These are phyloP conservation scores for Pseudogymnoascus sp. DNA, from an alignment of 2,329 filamentous ascomycete genomes.

Conservation along the genomic window DNA sequence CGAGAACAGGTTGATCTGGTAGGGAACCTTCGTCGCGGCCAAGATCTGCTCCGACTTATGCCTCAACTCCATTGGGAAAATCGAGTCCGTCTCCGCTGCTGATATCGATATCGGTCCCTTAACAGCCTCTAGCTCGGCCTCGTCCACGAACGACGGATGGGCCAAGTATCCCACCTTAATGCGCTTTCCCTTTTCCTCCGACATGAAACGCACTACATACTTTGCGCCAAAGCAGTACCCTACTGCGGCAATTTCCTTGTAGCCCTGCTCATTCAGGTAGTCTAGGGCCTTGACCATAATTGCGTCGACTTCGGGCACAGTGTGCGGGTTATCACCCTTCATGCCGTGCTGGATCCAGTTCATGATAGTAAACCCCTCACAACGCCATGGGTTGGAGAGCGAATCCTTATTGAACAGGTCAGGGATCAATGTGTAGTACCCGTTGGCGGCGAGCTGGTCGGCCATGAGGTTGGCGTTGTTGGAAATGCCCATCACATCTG, in stretches of 20 bases:
- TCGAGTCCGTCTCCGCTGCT: conserved; percentile 53
- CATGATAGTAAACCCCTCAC: conserved; percentile 37
- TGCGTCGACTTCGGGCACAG: conserved; percentile 23
- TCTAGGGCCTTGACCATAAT: conserved; percentile 45
- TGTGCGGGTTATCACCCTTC: conserved; percentile 28
- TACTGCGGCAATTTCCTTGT: conserved; percentile 52
- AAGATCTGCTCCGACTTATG: conserved; percentile 58
- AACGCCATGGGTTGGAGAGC: conserved; percentile 38
- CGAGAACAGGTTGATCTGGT: conserved; percentile 70
- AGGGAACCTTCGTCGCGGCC: conserved; percentile 38
- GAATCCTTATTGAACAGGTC: conserved; percentile 63
- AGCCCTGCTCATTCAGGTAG: conserved; percentile 46
- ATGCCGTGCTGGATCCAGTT: conserved; percentile 37
- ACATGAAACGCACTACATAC: conserved; percentile 61
- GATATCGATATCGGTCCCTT: conserved; percentile 60
- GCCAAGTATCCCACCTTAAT: conserved; percentile 65
- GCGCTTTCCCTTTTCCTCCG: conserved; percentile 45
- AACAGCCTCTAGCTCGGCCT: conserved; percentile 57
- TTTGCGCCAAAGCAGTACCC: conserved; percentile 74
- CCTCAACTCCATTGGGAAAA: conserved; percentile 56
- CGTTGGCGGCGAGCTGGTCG: conserved; percentile 66
- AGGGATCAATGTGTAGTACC: conserved; percentile 42
- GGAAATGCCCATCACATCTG: conserved; percentile 34
- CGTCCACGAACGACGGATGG: conserved; percentile 66
- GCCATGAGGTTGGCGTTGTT: conserved; percentile 57